Conservation (phyloP, 1,284 basidiomycete genomes). For the Cryptococcus wingfieldii region DNA sequence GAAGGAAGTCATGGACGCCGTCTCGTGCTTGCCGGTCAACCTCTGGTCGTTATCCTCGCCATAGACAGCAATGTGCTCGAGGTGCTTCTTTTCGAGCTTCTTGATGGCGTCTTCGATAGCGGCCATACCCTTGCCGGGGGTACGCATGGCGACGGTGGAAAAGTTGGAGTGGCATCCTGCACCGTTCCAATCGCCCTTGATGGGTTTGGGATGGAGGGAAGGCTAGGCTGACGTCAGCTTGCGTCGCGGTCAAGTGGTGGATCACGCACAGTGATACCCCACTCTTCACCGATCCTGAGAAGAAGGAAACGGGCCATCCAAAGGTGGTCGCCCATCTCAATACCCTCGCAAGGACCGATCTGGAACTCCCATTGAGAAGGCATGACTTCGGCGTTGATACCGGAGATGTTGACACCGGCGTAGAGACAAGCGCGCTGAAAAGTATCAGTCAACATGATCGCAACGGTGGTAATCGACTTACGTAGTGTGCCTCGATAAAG, state of each 20-base stretch:
- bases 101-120: conserved; percentile 89
- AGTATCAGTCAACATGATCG: neutral
- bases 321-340: conserved; percentile 97
- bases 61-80: conserved; percentile 93
- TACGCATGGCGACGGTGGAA: conserved; percentile 87
- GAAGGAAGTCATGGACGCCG: conserved; percentile 89
- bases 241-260: too few species aligned
- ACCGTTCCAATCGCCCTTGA: conserved; percentile 98
- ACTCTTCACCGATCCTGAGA: conserved; percentile 92
- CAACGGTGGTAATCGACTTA: conserved; percentile 17
- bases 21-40: conserved; percentile 89
- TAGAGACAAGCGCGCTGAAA: conserved; percentile 72
- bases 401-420: conserved; percentile 95
- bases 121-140: conserved; percentile 84
- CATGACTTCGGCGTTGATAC: conserved; percentile 99
- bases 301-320: conserved; percentile 96
- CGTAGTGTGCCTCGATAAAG: conserved; percentile 97
- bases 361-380: conserved; percentile 99
- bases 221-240: conserved; percentile 16
- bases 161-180: conserved; percentile 96
- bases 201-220: conserved; percentile 98
- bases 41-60: conserved; percentile 94
- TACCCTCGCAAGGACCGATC: conserved; percentile 95
- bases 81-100: conserved; percentile 76
- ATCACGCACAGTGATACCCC: conserved; percentile 69